phyloP scores from a whole-genome alignment of 768 basidiomycete species.

The Russula virescens region DNA sequence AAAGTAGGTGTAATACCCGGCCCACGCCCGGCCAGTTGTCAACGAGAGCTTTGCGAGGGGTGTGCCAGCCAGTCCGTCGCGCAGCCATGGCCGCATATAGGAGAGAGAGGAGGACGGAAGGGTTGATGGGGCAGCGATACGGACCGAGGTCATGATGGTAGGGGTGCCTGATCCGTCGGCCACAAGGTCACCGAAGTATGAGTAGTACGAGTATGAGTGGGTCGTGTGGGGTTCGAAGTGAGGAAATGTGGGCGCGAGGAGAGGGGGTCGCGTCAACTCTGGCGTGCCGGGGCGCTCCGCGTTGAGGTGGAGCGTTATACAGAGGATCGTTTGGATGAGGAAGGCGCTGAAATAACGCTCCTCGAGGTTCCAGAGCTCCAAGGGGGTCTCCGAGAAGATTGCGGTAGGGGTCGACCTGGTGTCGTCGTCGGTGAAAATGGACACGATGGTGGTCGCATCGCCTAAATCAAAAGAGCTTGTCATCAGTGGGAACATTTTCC shows the following conservation, averaged over 20 bases:
- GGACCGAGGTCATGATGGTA: too few relatives aligned
- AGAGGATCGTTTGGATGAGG: background rate
- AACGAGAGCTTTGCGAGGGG: background rate
- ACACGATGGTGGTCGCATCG: background rate
- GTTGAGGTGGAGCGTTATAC: background rate
- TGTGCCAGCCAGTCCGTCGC: constrained; percentile 2
- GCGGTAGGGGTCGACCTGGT: too few relatives aligned
- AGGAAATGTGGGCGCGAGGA: background rate
- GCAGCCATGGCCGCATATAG: constrained; percentile 4
- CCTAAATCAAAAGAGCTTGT: too few relatives aligned
- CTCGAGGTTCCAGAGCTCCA: too few relatives aligned
- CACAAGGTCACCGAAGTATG: too few relatives aligned
- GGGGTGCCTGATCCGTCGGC: too few relatives aligned
- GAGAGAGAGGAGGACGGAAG: too few relatives aligned
- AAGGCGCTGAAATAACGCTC: background rate
- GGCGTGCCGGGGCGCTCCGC: background rate
- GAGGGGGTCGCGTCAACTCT: background rate
- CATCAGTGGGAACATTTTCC: background rate
- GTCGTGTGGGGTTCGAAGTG: background rate
- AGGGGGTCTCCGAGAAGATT: too few relatives aligned
- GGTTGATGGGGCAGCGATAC: too few relatives aligned
- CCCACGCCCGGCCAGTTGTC: background rate
- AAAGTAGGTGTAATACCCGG: background rate
- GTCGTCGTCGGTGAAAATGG: constrained; percentile 4
- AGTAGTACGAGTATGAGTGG: background rate